Base-by-base conservation (phyloP, 176 grass and related monocot genomes). In the Triticum monococcum region DNA sequence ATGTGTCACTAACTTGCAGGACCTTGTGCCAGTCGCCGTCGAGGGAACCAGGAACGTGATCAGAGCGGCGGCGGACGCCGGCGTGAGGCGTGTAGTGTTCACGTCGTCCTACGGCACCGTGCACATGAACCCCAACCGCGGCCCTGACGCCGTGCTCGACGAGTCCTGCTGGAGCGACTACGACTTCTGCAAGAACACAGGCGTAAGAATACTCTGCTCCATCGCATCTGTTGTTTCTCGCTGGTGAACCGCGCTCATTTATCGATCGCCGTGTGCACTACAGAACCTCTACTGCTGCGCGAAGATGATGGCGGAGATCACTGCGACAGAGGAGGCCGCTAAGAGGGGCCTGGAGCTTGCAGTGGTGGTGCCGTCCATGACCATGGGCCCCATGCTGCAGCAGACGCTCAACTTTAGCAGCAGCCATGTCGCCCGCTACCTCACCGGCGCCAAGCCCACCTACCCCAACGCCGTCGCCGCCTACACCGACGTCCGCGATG, bases 81-180 rank as follows among this genome's bases (percentile, higher is more conserved):
- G 83, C 16, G 70, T 64, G 5, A 78, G 76, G 0, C 82, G 89
- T 0, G 31, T 92, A 0, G 89, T 91, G 0, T 84, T 94, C 87
- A 91, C 92, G 1, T 91, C 89, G 0, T 85, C 89, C 2, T 86
- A 89, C 56, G 87, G 92, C 72, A 89, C 87, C 5, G 92, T 92
- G 9, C 89, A 94, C 84, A 94, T 94, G 89, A 79, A 94, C 75
- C 92, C 92, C 8, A 94, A 43, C 52, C 56, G 92, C 7, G 87
- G 80, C 41, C 69, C 92, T 65, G 92, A 89, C 86, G 18, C 78
- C 26, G 73, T 93, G 8, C 83, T 91, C 37, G 86, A 93, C 85
- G 92, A 93, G 89, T 57, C 74, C 0, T 91, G 83, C 84, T 94
- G 92, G 92, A 94, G 92, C 79, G 89, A 94, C 80, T 84, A 83